phyloP scores from a whole-genome alignment of 1,284 basidiomycete genomes.

The Microbotryomycetes sp. region DNA sequence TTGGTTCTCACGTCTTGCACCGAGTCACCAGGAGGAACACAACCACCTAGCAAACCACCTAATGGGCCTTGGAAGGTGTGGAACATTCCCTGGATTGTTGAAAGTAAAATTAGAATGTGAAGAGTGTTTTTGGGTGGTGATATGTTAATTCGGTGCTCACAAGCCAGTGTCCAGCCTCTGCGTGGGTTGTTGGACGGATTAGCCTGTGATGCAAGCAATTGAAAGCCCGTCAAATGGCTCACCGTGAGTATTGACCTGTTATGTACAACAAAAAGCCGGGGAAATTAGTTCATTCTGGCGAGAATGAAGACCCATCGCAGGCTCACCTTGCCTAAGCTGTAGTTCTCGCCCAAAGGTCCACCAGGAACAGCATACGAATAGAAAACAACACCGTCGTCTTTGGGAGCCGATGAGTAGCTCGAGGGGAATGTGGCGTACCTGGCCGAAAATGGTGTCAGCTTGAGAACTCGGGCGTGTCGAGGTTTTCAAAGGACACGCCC shows the following conservation, averaged over 20 bases:
- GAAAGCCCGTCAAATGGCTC: neutral
- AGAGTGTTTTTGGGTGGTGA: neutral
- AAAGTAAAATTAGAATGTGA: neutral
- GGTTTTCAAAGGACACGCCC: no score
- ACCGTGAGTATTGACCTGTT: neutral
- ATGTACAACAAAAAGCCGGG: neutral
- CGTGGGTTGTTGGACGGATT: no score
- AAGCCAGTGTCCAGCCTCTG: neutral
- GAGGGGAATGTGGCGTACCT: slow-evolving; percentile 52
- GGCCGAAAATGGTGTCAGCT: neutral
- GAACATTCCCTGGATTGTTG: slow-evolving; percentile 44
- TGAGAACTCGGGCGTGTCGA: no score
- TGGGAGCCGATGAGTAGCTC: slow-evolving; percentile 41
- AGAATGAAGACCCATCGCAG: no score
- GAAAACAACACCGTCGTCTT: slow-evolving; percentile 6
- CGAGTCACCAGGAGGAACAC: neutral
- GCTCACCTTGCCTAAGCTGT: neutral
- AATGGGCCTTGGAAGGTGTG: slow-evolving; percentile 53
- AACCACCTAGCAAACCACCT: neutral
- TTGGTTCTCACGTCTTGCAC: no score
- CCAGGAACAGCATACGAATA: neutral
- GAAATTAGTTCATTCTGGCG: no score
- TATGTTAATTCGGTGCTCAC: neutral
- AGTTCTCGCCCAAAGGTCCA: neutral
- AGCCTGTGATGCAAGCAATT: no score